These are phyloP conservation scores for Colletotrichum gloeosporioides DNA, from an alignment of 2,329 filamentous ascomycete species.

Conservation along the genomic window DNA sequence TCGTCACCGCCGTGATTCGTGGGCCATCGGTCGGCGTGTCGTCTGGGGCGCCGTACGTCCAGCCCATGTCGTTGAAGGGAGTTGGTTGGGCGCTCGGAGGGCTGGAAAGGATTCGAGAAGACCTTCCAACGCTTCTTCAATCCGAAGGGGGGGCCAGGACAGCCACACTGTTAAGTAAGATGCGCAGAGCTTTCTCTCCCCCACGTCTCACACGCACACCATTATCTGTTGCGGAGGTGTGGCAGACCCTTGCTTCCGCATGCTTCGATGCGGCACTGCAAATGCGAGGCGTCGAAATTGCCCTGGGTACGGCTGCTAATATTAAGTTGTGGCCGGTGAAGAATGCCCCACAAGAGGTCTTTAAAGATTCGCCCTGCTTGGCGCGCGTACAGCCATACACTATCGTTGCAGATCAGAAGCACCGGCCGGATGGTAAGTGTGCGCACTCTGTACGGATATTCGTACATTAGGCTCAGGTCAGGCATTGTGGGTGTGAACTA, in stretches of 20 bases:
- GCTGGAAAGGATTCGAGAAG: not conserved
- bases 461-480: not conserved
- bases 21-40: conserved; percentile 38
- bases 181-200: not conserved
- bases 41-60: conserved; percentile 39
- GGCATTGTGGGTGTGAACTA: not conserved
- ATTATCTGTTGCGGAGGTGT: not conserved
- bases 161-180: not conserved
- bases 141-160: not conserved
- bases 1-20: conserved; percentile 33
- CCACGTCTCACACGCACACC: not conserved
- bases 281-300: conserved; percentile 6
- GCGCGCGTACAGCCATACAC: not conserved
- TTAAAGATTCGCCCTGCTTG: not conserved
- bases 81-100: not conserved
- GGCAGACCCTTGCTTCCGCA: conserved; percentile 6
- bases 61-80: conserved; percentile 32
- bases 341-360: not conserved
- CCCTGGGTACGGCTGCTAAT: not conserved
- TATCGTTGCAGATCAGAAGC: not conserved
- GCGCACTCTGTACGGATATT: not conserved
- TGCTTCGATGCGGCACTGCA: not conserved
- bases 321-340: not conserved
- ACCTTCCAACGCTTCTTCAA: not conserved
- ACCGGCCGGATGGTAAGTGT: not conserved